phyloP scores from a whole-genome alignment of 1,284 basidiomycete species.

The Mrakiaceae sp. region DNA sequence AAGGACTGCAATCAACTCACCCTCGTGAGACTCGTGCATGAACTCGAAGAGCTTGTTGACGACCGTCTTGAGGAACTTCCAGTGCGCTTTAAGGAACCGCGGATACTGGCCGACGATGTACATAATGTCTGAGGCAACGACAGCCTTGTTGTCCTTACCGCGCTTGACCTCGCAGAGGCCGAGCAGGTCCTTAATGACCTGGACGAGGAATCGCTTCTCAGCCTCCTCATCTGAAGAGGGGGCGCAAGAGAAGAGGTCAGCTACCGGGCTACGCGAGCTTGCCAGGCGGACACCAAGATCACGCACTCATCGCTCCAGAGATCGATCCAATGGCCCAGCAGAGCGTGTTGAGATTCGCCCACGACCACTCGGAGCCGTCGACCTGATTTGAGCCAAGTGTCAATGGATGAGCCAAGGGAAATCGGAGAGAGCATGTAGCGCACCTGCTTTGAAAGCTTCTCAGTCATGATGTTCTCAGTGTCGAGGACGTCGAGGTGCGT shows the following conservation, averaged over 20 bases:
- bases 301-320: slow-evolving; percentile 95
- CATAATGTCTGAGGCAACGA: slow-evolving; percentile 99
- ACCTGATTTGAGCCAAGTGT: slow-evolving; percentile 39
- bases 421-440: slow-evolving; percentile 16
- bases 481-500: slow-evolving; percentile 94
- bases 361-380: slow-evolving; percentile 96
- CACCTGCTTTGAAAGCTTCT: slow-evolving; percentile 86
- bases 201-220: slow-evolving; percentile 97
- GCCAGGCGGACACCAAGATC: neutral
- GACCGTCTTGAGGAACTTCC: slow-evolving; percentile 99
- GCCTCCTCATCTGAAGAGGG: slow-evolving; percentile 73
- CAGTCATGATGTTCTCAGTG: slow-evolving; percentile 92
- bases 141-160: slow-evolving; percentile 99
- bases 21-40: slow-evolving; percentile 99
- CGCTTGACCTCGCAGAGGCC: slow-evolving; percentile 97
- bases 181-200: slow-evolving; percentile 96
- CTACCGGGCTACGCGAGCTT: neutral
- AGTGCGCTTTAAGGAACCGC: slow-evolving; percentile 98
- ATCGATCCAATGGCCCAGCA: slow-evolving; percentile 99
- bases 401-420: neutral
- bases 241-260: neutral
- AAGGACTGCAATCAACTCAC: slow-evolving; percentile 35
- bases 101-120: slow-evolving; percentile 99
- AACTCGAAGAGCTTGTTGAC: slow-evolving; percentile 99
- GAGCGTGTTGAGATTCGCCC: slow-evolving; percentile 97